Evolutionary conservation across 371 early-diverging fungal species (phyloP).

Genomic region (Mucor circinelloides): DNA sequence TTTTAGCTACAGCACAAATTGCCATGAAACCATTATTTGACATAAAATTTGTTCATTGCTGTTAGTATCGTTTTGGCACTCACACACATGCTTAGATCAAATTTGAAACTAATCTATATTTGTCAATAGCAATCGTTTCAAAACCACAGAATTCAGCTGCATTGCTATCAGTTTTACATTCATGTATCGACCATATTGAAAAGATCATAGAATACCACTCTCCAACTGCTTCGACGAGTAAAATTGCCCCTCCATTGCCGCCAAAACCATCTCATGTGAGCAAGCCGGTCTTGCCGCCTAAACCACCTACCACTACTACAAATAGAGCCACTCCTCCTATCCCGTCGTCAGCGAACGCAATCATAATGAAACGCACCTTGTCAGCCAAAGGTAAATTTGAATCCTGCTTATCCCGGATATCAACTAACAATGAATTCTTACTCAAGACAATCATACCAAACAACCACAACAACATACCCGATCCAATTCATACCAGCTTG

Average conservation of each 20-base stretch:
- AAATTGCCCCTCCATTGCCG: slow-evolving; percentile 23
- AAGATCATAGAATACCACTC: slow-evolving; percentile 29
- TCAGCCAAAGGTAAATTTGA: background rate
- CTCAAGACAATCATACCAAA: background rate
- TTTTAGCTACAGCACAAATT: slow-evolving; percentile 24
- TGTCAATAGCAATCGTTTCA: slow-evolving; percentile 27
- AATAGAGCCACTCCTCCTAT: slow-evolving; percentile 7
- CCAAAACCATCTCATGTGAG: slow-evolving; percentile 25
- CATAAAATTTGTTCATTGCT: slow-evolving; percentile 31
- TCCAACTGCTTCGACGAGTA: background rate
- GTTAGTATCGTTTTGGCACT: slow-evolving; percentile 11
- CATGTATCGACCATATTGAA: slow-evolving; percentile 29
- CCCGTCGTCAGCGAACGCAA: slow-evolving; percentile 2
- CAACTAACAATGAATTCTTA: background rate
- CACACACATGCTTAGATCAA: background rate
- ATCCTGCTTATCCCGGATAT: background rate
- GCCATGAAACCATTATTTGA: slow-evolving; percentile 25
- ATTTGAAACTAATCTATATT: background rate
- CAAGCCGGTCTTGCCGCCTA: slow-evolving; percentile 35
- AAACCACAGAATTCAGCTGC: slow-evolving; percentile 21
- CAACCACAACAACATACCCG: slow-evolving; percentile 12
- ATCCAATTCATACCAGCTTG: slow-evolving; percentile 7
- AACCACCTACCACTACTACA: slow-evolving; percentile 15
- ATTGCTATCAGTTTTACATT: slow-evolving; percentile 21
- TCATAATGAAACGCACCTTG: slow-evolving; percentile 8